Evolutionary conservation across 2,329 filamentous ascomycete species (phyloP).

Genomic region (Anthostomella pinea): DNA sequence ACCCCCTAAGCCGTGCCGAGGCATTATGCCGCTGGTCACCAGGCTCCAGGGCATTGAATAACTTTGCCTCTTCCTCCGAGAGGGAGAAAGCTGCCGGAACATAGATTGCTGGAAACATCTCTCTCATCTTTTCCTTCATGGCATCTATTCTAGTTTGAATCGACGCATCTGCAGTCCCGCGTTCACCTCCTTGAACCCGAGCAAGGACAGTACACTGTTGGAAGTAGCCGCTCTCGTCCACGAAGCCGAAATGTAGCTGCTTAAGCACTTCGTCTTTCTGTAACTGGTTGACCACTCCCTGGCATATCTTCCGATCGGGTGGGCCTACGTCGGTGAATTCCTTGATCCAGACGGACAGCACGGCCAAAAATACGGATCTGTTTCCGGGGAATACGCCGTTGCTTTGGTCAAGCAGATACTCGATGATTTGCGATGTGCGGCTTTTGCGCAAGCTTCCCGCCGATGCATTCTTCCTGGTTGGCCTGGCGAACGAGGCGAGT

Average conservation of each 20-base stretch:
- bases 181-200: constrained; percentile 10
- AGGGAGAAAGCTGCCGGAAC: constrained; percentile 39
- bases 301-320: constrained; percentile 31
- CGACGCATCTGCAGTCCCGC: constrained; percentile 30
- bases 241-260: constrained; percentile 28
- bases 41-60: constrained; percentile 30
- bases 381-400: constrained; percentile 51
- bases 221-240: constrained; percentile 22
- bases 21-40: constrained; percentile 14
- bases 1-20: constrained; percentile 14
- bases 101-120: constrained; percentile 44
- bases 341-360: constrained; percentile 44
- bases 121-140: constrained; percentile 47
- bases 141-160: constrained; percentile 39
- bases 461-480: constrained; percentile 27
- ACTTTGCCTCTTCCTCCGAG: constrained; percentile 32
- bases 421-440: constrained; percentile 39
- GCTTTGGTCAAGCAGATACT: constrained; percentile 39
- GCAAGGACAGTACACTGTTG: constrained; percentile 27
- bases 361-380: constrained; percentile 46
- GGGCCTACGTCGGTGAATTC: constrained; percentile 38
- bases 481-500: constrained; percentile 15
- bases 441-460: constrained; percentile 30
- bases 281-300: constrained; percentile 28
- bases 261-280: constrained; percentile 21